Evolutionary conservation across 2,329 filamentous ascomycete genomes (phyloP), one percentile per base, ranked within the genome.

Genomic region (Simplicillium aogashimaense): DNA sequence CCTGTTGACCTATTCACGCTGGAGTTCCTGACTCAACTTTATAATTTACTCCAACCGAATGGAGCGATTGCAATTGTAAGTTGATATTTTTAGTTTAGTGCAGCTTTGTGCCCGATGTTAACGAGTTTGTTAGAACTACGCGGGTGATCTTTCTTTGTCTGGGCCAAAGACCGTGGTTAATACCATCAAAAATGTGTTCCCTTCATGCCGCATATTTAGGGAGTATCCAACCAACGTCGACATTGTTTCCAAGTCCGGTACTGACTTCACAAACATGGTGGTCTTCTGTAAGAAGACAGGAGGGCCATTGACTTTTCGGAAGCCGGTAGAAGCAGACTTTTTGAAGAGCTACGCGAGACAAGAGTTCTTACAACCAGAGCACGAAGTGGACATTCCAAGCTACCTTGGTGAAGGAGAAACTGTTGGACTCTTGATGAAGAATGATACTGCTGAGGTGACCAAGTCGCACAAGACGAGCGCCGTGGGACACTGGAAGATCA

Each of bases 251-350:
- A 55, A 64, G 33, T 60, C 67, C n/a, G 68, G 66, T 3, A 63
- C 65, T 20, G 86, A 95, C 55, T 95, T 97, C 59, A 86, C 88
- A 56, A 98, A 98, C 66, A 87, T 97, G 75, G 85, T 97, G 35
- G 79, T 97, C 44, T 95, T 95, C 66, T 98, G 92, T 69, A 80
- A 76, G 43, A 90, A 88, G 62, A 68, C 65, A 10, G 43, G 46
- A 17, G 52, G 53, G 3, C 52, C 63, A 0, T 63, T 88, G 30
- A 64, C 56, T 0, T 97, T 97, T 66, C 74, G 89, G 10, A 53
- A 67, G 13, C 76, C 88, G 0, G 65, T 61, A 0, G 59, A 71
- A 7, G 64, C 66, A 2, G 92, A 98, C 55, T 81, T 76, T 52
- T 64, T 95, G 29, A 74, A 75, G 30, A 94, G 84, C 56, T 67